Evolutionary conservation across 148 eudicot species (phyloP), one percentile per base, ranked within the genome.

Genomic region (Bassia scoparia): DNA sequence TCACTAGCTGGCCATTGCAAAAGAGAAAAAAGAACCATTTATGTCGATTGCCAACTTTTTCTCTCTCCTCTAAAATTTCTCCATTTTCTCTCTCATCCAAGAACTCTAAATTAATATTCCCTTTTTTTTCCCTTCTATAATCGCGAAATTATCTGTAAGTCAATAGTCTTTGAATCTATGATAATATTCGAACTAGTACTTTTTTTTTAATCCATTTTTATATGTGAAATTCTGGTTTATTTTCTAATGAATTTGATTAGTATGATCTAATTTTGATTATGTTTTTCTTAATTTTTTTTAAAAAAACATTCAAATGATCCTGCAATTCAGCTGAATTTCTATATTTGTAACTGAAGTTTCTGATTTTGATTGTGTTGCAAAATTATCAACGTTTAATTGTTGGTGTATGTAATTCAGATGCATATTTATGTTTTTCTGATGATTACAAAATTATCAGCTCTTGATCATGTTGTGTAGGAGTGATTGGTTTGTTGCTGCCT

Each of bases 121-220:
- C 12, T 41, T 56, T 41, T 2, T 7, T 41, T 41, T 8, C 9
- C 55, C 56, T 41, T 26, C 37, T 38, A 5, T 37, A 65, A 61
- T 62, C 70, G 60, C n/a, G 37, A 49, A 56, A 30, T 79, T 56
- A 56, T 21, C 72, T 26, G 52, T 66, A 59, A 24, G 75, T 79
- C 43, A 17, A 12, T 23, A 66, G 12, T 24, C 59, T 24, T 71
- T 26, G 29, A 71, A 54, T 65, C 18, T 59, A n/a, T n/a, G n/a
- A n/a, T 76, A 46, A 70, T 8, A 1, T 34, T 7, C 10, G 12
- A 17, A 6, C 20, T 52, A 3, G n/a, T 52, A 18, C 26, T 65
- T 18, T 11, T 3, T 1, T 2, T 34, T 35, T n/a, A n/a, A n/a
- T n/a, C n/a, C 34, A n/a, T 1, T 13, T 1, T 10, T 13, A 29